Percentiles rank a stretch among this genome's conserved stretches.
Evolutionary conservation across 305 asterid genomes (phyloP).

Genomic region (Stenogyne calaminthoides): DNA sequence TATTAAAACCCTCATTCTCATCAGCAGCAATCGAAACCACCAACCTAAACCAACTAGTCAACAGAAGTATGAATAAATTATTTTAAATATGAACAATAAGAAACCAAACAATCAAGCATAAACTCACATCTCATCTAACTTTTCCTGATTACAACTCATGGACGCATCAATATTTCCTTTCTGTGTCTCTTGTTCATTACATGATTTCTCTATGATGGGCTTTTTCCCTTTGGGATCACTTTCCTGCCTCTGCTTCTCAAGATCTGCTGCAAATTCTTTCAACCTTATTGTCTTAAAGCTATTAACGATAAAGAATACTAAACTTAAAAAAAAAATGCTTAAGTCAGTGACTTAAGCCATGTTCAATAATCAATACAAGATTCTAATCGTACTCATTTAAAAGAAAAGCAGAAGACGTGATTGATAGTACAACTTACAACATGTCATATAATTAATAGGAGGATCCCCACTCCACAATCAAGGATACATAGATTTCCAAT

Average conservation of each 20-base stretch:
- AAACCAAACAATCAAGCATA: conserved; percentile 22
- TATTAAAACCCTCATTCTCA: conserved; percentile 60
- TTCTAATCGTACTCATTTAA: neutral
- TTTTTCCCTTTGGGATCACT: conserved; percentile 63
- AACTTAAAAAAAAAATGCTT: neutral
- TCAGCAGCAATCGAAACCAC: conserved; percentile 96
- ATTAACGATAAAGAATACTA: conserved; percentile 16
- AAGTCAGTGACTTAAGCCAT: neutral
- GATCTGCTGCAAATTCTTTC: conserved; percentile 72
- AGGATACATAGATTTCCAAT: neutral
- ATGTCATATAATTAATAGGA: neutral
- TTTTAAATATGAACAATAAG: conserved; percentile 7
- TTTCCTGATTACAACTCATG: conserved; percentile 51
- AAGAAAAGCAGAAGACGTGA: neutral
- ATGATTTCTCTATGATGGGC: conserved; percentile 41
- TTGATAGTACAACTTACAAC: neutral
- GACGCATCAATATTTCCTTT: conserved; percentile 34
- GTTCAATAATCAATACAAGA: neutral
- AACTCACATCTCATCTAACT: conserved; percentile 76
- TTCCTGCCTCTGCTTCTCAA: conserved; percentile 50
- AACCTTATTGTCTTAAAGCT: conserved; percentile 82
- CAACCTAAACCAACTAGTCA: conserved; percentile 75
- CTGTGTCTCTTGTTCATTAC: conserved; percentile 25
- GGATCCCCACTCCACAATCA: neutral
- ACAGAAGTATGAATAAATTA: conserved; percentile 37